These are phyloP conservation scores for Leccinum disarticulatum DNA, from an alignment of 768 basidiomycete genomes.

Conservation along the genomic window DNA sequence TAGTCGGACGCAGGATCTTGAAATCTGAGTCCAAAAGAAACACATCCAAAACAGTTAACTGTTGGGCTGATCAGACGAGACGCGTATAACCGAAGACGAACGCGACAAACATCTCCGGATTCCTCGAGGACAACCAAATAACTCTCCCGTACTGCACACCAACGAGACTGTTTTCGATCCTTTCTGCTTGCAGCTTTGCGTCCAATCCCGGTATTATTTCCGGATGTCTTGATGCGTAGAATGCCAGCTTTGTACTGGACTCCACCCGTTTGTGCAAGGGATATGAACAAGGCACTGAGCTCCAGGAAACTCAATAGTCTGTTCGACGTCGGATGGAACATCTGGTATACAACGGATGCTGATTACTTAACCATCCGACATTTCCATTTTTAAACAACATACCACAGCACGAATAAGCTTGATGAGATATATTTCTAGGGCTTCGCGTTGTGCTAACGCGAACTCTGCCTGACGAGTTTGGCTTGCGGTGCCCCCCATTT, in stretches of 20 bases:
- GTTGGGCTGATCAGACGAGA: constrained; percentile 8
- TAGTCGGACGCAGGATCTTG: constrained; percentile 82
- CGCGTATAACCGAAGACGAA: not conserved
- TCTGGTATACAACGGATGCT: constrained; percentile 45
- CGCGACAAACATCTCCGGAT: constrained; percentile 70
- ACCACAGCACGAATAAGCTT: constrained; percentile 88
- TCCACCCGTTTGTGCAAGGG: constrained; percentile 78
- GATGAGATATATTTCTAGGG: constrained; percentile 85
- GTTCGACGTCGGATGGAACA: constrained; percentile 94
- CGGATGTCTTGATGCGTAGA: constrained; percentile 56
- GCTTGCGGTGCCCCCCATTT: constrained; percentile 53
- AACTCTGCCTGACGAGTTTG: constrained; percentile 70
- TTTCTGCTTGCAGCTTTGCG: constrained; percentile 62
- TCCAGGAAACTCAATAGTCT: constrained; percentile 89
- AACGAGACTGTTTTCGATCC: constrained; percentile 66
- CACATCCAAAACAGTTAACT: constrained; percentile 91
- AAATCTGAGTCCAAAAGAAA: constrained; percentile 92
- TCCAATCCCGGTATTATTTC: constrained; percentile 57
- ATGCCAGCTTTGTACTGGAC: constrained; percentile 90
- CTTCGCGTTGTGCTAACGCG: constrained; percentile 77
- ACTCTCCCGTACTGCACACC: constrained; percentile 92
- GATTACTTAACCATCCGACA: constrained; percentile 1
- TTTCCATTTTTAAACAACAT: constrained; percentile 27
- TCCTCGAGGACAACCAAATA: constrained; percentile 87
- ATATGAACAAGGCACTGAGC: constrained; percentile 82